Evolutionary conservation across 2,329 filamentous ascomycete genomes (phyloP), one percentile per base, ranked within the genome.

Genomic region (Penicillium sp.): DNA sequence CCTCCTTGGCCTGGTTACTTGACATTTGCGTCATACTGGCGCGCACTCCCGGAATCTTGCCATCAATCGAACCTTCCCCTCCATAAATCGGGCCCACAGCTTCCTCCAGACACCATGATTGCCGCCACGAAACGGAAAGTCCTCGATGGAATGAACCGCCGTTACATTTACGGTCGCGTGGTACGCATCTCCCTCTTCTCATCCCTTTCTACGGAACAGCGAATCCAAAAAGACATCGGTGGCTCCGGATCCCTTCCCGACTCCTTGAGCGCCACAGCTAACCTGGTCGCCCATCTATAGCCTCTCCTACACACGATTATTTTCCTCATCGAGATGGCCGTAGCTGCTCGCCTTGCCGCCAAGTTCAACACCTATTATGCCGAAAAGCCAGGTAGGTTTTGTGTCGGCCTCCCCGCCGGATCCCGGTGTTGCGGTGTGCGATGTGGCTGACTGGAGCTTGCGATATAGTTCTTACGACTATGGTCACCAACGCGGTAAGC

Each of bases 341-440:
- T 96, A 74, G 85, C 93, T 61, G 90, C 89, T 64, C 84, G 95
- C 63, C 80, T 99, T 54, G 87, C 88, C 46, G 85, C 90, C 68
- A 90, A 91, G 72, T 99, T 96, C 82, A 97, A 96, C 78, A 84
- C 86, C 65, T 96, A 96, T 80, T 99, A 98, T 84, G 88, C 91
- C 65, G 88, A 92, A 71, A 90, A 90, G 71, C 95, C 93, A 70
- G 81, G 90, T 93, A 82, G 64, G 83, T 73, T 52, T 9, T n/a
- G 24, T 47, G 29, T 39, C 53, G 46, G 24, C 1, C 24, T 22
- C 14, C 19, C 27, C 31, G 29, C 37, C 35, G n/a, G 22, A 50
- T 48, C 22, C 54, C 65, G 65, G 47, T 57, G 27, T 56, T 33
- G 26, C 44, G 54, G 29, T 50, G 43, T 24, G 56, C 64, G 65